A percentile compares a stretch with the other conserved stretches of the same genome.
These are phyloP conservation scores for Aegilops bicornis DNA, from an alignment of 176 grass and related monocot genomes.

Conservation along the genomic window DNA sequence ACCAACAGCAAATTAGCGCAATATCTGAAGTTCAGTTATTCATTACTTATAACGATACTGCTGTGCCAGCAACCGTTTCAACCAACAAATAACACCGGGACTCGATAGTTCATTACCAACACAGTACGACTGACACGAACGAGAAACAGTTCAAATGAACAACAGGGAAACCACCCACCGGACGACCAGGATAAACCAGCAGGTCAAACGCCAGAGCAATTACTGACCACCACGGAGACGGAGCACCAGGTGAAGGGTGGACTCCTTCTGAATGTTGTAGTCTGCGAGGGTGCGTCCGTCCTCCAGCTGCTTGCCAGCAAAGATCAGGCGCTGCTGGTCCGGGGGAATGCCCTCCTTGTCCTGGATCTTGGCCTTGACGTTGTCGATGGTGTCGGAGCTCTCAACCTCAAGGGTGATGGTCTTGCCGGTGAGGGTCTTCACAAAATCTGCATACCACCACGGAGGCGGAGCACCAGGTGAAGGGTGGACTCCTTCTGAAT, in stretches of 20 bases:
- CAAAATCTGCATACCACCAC: constrained; percentile 79
- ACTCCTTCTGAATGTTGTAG: constrained; percentile 95
- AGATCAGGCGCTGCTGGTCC: constrained; percentile 86
- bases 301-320: constrained; percentile 76
- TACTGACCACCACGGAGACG: background rate
- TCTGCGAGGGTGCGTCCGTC: constrained; percentile 77
- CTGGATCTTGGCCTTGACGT: constrained; percentile 71
- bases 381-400: constrained; percentile 54
- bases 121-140: too few species aligned
- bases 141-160: too few species aligned
- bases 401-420: constrained; percentile 51
- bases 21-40: too few species aligned
- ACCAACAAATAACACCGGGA: too few species aligned
- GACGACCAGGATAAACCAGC: too few species aligned
- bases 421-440: constrained; percentile 74
- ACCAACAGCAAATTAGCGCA: too few species aligned
- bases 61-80: too few species aligned
- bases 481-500: constrained; percentile 87
- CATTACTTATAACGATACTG: too few species aligned
- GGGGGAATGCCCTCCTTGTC: constrained; percentile 86
- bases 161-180: too few species aligned
- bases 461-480: constrained; percentile 69
- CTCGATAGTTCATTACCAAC: too few species aligned
- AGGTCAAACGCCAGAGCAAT: too few species aligned
- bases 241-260: constrained; percentile 67